Base-by-base conservation (phyloP, 768 basidiomycete species). In the Omphalotus guepiniiformis region DNA sequence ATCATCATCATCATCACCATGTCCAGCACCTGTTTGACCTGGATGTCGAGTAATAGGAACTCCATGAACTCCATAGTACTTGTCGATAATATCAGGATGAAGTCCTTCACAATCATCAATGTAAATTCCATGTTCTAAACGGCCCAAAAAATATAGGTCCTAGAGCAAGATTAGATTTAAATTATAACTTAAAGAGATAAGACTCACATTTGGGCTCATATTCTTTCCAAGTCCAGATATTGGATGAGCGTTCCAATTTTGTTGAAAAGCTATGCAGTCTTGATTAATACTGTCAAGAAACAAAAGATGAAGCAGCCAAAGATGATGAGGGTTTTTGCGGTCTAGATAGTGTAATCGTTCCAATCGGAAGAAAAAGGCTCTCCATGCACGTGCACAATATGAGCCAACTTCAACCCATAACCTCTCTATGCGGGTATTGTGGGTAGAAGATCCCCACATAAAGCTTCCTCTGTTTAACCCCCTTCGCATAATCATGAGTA, bases 331-430 rank as follows among this genome's bases (percentile, higher is more conserved):
- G 16, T 73, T 55, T 0, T 49, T 42, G 0, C 45, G 16, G 36
- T 76, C 57, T 0, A 78, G 63, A 2, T 35, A 11, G 49, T 76
- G 72, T 1, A 61, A 39, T 0, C 46, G 11, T 36, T 73, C 72
- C 0, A 76, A 58, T 0, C 57, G 53, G 0, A 38, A 53, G 34
- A 78, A 78, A 49, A 76, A 75, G 0, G 65, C 70, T 1, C 61
- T 30, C 76, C 76, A 78, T 11, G 19, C 30, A 2, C 60, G 55
- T 0, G 56, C 65, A 63, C 76, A 76, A 6, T 70, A 62, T 0
- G 47, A 29, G 0, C 71, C 69, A 34, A 72, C 60, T 40, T 76
- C 73, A 15, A 72, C 63, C 74, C 74, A 76, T 0, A 76, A 55
- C 0, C 61, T 42, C 51, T 78, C 75, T 48, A 76, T 76, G 0